Evolutionary conservation across 495 filamentous ascomycete genomes (phyloP).

Genomic region (Lepraria neglecta): DNA sequence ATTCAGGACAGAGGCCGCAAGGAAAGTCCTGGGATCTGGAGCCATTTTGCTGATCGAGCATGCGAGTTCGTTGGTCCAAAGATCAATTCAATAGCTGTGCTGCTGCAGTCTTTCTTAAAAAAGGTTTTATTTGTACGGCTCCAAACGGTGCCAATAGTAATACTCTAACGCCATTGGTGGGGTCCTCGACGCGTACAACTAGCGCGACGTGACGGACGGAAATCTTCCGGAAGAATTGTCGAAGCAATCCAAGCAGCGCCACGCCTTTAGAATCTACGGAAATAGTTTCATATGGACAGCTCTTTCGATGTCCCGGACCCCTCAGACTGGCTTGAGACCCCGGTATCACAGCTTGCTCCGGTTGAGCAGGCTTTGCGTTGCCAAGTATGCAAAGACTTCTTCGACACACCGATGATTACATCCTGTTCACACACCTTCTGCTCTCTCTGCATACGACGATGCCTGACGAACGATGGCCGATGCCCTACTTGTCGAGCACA

Average conservation of each 20-base stretch:
- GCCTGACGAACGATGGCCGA: conserved; percentile 69
- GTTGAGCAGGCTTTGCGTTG: conserved; percentile 87
- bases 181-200: neutral
- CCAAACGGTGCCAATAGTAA: no score
- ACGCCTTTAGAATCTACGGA: neutral
- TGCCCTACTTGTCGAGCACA: conserved; percentile 74
- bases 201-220: conserved; percentile 11
- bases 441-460: conserved; percentile 85
- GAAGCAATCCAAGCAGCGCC: neutral
- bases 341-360: conserved; percentile 60
- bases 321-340: conserved; percentile 87
- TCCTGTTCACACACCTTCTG: conserved; percentile 96
- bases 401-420: conserved; percentile 85
- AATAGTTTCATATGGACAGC: conserved; percentile 35
- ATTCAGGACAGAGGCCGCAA: conserved; percentile 69
- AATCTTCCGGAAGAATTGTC: neutral
- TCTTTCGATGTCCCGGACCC: conserved; percentile 70
- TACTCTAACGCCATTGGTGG: neutral
- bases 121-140: no score
- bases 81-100: neutral
- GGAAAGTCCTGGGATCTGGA: conserved; percentile 57
- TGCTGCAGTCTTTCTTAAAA: neutral
- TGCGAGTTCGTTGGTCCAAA: neutral
- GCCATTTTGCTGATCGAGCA: conserved; percentile 15
- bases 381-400: conserved; percentile 98